Evolutionary conservation across 2,329 filamentous ascomycete genomes (phyloP), one percentile per base, ranked within the genome.

Genomic region (Fusarium newnesense): DNA sequence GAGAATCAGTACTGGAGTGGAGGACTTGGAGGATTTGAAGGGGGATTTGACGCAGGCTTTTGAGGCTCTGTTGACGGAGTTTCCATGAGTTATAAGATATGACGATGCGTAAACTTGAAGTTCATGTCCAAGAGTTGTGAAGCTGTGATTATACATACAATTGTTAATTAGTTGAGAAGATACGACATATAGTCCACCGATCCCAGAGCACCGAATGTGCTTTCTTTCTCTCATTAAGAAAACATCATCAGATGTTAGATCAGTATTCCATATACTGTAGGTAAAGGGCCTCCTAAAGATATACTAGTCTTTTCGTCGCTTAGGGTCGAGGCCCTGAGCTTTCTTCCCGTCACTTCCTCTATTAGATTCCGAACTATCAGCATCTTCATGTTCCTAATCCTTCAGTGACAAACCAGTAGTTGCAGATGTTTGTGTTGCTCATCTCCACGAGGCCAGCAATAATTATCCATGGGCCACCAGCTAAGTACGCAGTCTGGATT

Each of bases 1-100:
- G 81, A 85, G 96, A 52, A 84, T 99, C 30, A 98, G 95, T 80
- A 84, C 98, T 40, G 96, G 96, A 0, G 88, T 98, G 37, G 96
- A 99, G 85, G 90, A 88, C 52, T 93, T 93, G 87, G 93, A 96
- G 81, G 96, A 98, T 83, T 80, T 98, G 79, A 90, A 87, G 80
- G 87, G 87, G 39, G 96, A 98, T 84, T 80, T 98, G 44, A 76
- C 90, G 61, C 85, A 87, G 70, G 94, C 88, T 0, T 91, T 96
- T 64, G 85, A 85, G 80, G 87, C 85, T 26, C 77, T 94, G 78
- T 36, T 58, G 18, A 9, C 9, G 2, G 40, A 58, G 7, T 36
- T 47, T 8, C 40, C 40, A 47, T 58, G n/a, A 36, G 4, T 6
- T 8, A 34, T 36, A 4, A 53, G 9, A 26, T 42, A 13, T 42